Base-by-base conservation (phyloP, 1,139 yeast species). In the Debaryomyces subglobosus region DNA sequence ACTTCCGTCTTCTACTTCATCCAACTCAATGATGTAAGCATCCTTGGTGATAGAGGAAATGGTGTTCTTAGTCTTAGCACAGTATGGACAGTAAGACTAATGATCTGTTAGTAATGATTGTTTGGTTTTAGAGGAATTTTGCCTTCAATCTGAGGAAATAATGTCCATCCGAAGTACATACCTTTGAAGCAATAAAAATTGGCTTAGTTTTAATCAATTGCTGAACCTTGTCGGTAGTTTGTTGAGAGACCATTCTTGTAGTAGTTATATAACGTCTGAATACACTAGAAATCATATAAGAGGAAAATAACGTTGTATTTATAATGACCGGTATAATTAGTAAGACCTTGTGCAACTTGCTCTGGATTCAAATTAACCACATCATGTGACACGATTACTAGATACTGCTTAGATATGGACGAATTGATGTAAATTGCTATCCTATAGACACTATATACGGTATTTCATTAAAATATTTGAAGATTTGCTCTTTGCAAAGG, bases 131-230 rank as follows among this genome's bases (percentile, higher is more conserved):
- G 10, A 15, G 10, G 3, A 15, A 32, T 32, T 32, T 16, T 5
- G 24, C 36, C 33, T 6, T 18, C 24, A 25, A 34, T 15, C 16
- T 10, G 25, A 24, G 30, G 15, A 16, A 10, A 21, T 12, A 25
- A 13, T 13, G 10, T 20, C 7, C 20, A 12, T 18, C n/a, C 16
- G 25, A 7, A 35, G 8, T 48, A 61, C 64, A 46, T 46, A 85
- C 76, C 78, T 91, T 91, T 46, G 96, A 86, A 47, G 97, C 97
- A 57, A 92, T 84, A 65, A 91, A 89, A 50, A 92, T 73, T 52
- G 85, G 83, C 71, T 87, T 81, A 52, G 78, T 69, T 60, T 79
- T 77, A 70, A 89, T 87, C 61, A 87, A 76, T 44, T 73, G 67
- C 67, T 88, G 81, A 57, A 87, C 88, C 64, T 80, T 81, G 43